A percentile compares a stretch with the other conserved stretches of the same genome.
Evolutionary conservation across 225 moss, liverwort and hornwort genomes (phyloP).

Genomic region (Anthoceros angustus): DNA sequence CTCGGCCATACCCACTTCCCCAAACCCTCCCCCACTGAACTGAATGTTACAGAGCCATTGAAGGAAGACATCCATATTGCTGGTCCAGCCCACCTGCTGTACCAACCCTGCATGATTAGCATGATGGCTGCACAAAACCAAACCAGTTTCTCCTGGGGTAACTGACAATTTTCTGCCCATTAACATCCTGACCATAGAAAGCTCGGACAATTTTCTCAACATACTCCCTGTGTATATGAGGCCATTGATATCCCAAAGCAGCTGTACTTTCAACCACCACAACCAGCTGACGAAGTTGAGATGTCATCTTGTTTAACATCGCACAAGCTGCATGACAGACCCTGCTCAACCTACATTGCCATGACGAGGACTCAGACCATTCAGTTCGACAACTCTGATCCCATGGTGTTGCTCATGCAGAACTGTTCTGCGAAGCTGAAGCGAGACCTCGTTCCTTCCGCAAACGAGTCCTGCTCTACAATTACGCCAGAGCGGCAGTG

Average conservation of each 20-base stretch:
- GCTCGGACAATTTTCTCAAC: slow-evolving; percentile 82
- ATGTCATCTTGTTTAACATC: not conserved
- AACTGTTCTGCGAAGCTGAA: not conserved
- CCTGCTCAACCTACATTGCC: too few species aligned
- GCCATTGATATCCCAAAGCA: slow-evolving; percentile 70
- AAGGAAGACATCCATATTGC: slow-evolving; percentile 66
- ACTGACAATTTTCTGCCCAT: slow-evolving; percentile 55
- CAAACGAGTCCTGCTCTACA: not conserved
- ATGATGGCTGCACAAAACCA: slow-evolving; percentile 66
- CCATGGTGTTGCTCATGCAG: not conserved
- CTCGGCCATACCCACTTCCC: slow-evolving; percentile 76
- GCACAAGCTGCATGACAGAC: not conserved
- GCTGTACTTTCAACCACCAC: slow-evolving; percentile 74
- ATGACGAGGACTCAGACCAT: not conserved
- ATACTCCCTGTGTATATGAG: slow-evolving; percentile 49
- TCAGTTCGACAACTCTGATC: not conserved
- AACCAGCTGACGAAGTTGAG: slow-evolving; percentile 60
- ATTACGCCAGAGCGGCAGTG: not conserved
- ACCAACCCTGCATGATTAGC: slow-evolving; percentile 18
- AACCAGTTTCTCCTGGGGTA: slow-evolving; percentile 60
- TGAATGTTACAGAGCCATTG: slow-evolving; percentile 61
- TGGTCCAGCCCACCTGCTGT: slow-evolving; percentile 88
- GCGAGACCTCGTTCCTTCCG: not conserved
- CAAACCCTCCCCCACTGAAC: slow-evolving; percentile 71
- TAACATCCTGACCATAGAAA: not conserved